Evolutionary conservation across 495 filamentous ascomycete species (phyloP), one percentile per base, ranked within the genome.

Genomic region (Annulohypoxylon stygium): DNA sequence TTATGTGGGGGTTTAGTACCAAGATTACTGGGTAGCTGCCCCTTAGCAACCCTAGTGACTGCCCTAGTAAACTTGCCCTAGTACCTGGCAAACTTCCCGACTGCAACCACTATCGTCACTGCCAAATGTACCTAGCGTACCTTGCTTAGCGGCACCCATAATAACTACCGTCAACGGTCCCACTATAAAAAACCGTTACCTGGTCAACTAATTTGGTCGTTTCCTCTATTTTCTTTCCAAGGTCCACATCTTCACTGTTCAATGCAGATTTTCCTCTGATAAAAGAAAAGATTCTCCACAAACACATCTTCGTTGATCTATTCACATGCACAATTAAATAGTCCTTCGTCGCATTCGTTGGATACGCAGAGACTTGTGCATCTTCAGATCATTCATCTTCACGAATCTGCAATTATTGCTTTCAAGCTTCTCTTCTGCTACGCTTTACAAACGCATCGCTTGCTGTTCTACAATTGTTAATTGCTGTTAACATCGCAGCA

Each of bases 271-370:
- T 60, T 23, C 9, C 11, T 60, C 26, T 14, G 5, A 54, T 20
- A 54, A 37, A 18, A 37, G 30, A 43, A 43, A 60, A 60, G 10
- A 8, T 43, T 43, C 57, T 43, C 57, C 57, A 60, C 57, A 43
- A 16, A 14, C 18, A 30, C 18, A 41, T 4, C 9, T 37, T 43
- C 12, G 23, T 25, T 47, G 55, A 51, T 67, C 50, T 58, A n/a
- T 61, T 69, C 61, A 69, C 70, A 67, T 68, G 64, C 54, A 69
- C 59, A 50, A 36, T 61, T 64, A 69, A 54, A 62, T 39, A 60
- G 36, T 59, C 43, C 43, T 64, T 53, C 16, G 41, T 65, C 43
- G 53, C 65, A 64, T 51, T 43, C 23, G 43, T 73, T 55, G 53
- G 34, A 36, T 54, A 54, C 47, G 51, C 30, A 64, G 51, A 73